These are phyloP conservation scores for Herpetospermum pedunculosum DNA, from an alignment of 306 rosid species.

Conservation along the genomic window DNA sequence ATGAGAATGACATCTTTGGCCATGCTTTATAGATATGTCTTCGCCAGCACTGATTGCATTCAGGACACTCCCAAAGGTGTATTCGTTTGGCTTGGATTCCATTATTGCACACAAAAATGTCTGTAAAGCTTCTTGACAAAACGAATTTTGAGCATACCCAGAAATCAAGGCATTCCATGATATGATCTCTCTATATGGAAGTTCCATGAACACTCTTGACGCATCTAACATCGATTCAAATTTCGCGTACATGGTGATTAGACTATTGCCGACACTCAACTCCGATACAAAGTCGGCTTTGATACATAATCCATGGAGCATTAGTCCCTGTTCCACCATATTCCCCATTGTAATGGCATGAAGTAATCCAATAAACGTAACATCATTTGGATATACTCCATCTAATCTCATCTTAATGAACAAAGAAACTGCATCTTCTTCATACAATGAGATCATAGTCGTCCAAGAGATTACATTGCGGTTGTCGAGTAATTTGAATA, in stretches of 20 bases:
- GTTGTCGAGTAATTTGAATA: slow-evolving; percentile 31
- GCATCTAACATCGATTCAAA: slow-evolving; percentile 53
- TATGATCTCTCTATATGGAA: slow-evolving; percentile 37
- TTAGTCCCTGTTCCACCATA: slow-evolving; percentile 42
- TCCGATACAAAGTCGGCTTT: slow-evolving; percentile 42
- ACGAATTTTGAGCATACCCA: slow-evolving; percentile 66
- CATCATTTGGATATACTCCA: slow-evolving; percentile 62
- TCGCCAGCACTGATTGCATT: slow-evolving; percentile 64
- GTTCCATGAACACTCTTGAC: slow-evolving; percentile 61
- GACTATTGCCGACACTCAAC: slow-evolving; percentile 50
- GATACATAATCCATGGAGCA: slow-evolving; percentile 51
- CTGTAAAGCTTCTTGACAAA: slow-evolving; percentile 47
- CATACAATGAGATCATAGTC: slow-evolving; percentile 54
- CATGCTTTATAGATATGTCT: slow-evolving; percentile 55
- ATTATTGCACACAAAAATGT: slow-evolving; percentile 37
- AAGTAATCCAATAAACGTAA: slow-evolving; percentile 64
- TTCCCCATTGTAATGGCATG: slow-evolving; percentile 43
- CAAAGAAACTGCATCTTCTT: slow-evolving; percentile 45
- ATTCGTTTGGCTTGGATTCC: slow-evolving; percentile 60
- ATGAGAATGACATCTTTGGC: slow-evolving; percentile 63
- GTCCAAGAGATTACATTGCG: slow-evolving; percentile 88
- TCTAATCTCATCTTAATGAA: slow-evolving; percentile 56
- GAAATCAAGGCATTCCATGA: slow-evolving; percentile 91
- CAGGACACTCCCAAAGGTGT: slow-evolving; percentile 78
- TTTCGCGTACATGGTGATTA: slow-evolving; percentile 82